A percentile compares a stretch with the other conserved stretches of the same genome.
phyloP scores from a whole-genome alignment of 495 filamentous ascomycete species.

The Lineolata rhizophorae region DNA sequence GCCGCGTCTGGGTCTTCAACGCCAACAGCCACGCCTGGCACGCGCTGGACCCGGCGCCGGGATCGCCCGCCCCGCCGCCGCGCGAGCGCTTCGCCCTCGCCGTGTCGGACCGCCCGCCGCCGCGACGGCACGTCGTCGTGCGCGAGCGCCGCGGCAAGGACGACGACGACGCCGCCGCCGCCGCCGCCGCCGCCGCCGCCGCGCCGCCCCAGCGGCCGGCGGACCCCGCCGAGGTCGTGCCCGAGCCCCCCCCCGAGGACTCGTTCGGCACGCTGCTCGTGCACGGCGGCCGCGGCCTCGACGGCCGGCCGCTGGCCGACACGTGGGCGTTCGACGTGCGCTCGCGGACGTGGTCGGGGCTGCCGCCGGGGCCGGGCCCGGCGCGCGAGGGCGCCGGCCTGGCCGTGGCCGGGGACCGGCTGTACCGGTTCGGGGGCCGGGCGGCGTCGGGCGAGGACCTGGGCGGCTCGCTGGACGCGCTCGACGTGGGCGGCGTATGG shows the following conservation, averaged over 20 bases:
- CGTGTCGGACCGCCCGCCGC: conserved; percentile 11
- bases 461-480: conserved; percentile 3
- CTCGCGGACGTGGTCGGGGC: conserved; percentile 11
- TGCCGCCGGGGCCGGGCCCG: conserved; percentile 10
- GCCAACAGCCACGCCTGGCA: conserved; percentile 33
- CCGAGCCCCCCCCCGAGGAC: conserved; percentile 12
- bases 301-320: conserved; percentile 8
- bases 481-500: conserved; percentile 8
- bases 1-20: conserved; percentile 43
- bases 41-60: conserved; percentile 26
- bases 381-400: conserved; percentile 9
- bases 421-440: conserved; percentile 10
- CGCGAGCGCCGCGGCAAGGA: conserved; percentile 1
- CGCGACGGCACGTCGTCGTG: no score
- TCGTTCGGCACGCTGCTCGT: conserved; percentile 16
- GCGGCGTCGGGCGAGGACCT: neutral
- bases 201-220: conserved; percentile 11
- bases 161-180: no score
- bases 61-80: conserved; percentile 18
- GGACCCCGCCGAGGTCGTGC: conserved; percentile 13
- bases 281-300: conserved; percentile 9
- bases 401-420: conserved; percentile 5
- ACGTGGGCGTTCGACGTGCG: conserved; percentile 15
- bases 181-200: neutral
- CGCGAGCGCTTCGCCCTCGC: conserved; percentile 12